Evolutionary conservation across 176 grass and related monocot species (phyloP), one percentile per base, ranked within the genome.

Genomic region (Eleusine indica): DNA sequence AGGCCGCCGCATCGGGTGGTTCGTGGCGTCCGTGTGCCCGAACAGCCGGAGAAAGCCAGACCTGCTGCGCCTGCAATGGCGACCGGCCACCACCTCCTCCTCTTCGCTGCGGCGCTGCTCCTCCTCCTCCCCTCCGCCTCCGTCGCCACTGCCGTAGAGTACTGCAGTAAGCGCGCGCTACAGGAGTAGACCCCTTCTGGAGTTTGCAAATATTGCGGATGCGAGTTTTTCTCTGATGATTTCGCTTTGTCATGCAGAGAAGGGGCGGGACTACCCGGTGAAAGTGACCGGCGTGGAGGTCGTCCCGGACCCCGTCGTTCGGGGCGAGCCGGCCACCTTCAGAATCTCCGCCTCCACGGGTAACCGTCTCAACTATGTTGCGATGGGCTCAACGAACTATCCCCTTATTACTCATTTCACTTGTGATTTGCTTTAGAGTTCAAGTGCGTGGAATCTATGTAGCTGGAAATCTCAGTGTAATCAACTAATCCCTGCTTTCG

Each of bases 321-420:
- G 90, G 67, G 92, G 95, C 70, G 18, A 91, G 75, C 82, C 82
- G 17, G 92, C 86, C 69, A 91, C 81, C 69, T 97, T 97, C 74
- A 94, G 83, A 51, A 94, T 92, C 79, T 92, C 88, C 56, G 92
- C 92, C 67, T 92, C 67, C 72, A 92, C 95, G 46, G 90, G 95
- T 97, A 89, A 78, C 14, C 6, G n/a, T 51, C 39, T 35, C 4
- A 64, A 64, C 11, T 66, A 67, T 21, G 17, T 54, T 57, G 75
- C 47, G 13, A 65, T 18, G 53, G 12, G 44, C 10, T 56, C 19
- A 41, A 25, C 12, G 19, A 9, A 40, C 6, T 54, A 6, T 0
- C 18, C 47, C 35, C 11, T 40, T 18, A 12, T 42, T 69, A 7
- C 21, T 35, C 6, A 16, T 13, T 13, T 71, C 21, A 46, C 40